Evolutionary conservation across 768 basidiomycete species (phyloP).

Genomic region (Tulasnella sp.): DNA sequence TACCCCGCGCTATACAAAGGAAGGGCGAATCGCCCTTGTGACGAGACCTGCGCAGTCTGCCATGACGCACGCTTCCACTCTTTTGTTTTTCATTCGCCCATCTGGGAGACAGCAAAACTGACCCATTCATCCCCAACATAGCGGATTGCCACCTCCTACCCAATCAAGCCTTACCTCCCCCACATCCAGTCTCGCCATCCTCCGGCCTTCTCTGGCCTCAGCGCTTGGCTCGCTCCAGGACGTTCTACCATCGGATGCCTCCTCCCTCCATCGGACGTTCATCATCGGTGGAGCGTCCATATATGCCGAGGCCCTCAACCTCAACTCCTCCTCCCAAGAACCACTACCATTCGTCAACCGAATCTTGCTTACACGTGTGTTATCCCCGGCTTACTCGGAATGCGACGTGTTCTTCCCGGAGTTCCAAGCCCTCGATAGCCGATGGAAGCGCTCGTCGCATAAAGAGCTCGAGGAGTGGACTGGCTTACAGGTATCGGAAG

Average conservation of each 20-base stretch:
- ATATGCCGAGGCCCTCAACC: slow-evolving; percentile 61
- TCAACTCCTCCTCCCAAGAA: slow-evolving; percentile 29
- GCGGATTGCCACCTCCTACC: slow-evolving; percentile 8
- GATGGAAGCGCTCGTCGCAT: slow-evolving; percentile 46
- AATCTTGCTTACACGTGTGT: slow-evolving; percentile 80
- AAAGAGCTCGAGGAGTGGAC: slow-evolving; percentile 69
- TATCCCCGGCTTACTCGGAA: slow-evolving; percentile 65
- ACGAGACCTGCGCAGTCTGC: slow-evolving; percentile 3
- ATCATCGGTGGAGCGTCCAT: slow-evolving; percentile 90
- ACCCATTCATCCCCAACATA: neutral
- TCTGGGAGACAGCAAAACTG: neutral
- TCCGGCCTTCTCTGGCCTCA: slow-evolving; percentile 43
- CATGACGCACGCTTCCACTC: slow-evolving; percentile 1
- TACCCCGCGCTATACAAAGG: neutral
- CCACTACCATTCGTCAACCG: slow-evolving; percentile 59
- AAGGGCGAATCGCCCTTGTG: slow-evolving; percentile 5
- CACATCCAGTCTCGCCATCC: slow-evolving; percentile 28
- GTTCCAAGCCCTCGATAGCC: slow-evolving; percentile 41
- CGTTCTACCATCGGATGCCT: slow-evolving; percentile 28
- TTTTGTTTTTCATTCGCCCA: neutral
- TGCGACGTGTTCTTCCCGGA: slow-evolving; percentile 88
- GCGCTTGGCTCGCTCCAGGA: slow-evolving; percentile 39
- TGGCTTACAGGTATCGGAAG: slow-evolving; percentile 71
- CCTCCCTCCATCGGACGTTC: slow-evolving; percentile 58
- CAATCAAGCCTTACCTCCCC: slow-evolving; percentile 1